phyloP scores from a whole-genome alignment of 2,329 filamentous ascomycete genomes.

The Pseudovirgaria hyperparasitica region DNA sequence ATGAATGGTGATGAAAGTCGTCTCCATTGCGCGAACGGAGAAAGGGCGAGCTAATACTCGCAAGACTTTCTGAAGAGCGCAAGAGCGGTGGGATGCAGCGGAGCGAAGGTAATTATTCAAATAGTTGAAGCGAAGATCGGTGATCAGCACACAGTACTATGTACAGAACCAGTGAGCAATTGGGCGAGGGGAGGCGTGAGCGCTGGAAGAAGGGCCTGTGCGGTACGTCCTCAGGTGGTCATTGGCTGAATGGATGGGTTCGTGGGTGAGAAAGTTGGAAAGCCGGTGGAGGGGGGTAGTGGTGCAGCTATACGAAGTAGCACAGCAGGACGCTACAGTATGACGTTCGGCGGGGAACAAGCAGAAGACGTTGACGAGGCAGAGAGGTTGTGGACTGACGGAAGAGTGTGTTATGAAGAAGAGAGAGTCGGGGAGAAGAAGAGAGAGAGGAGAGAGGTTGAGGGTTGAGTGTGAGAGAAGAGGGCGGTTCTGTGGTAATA shows the following conservation, averaged over 20 bases:
- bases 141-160: neutral
- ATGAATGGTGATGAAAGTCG: conserved; percentile 85
- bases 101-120: neutral
- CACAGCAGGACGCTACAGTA: too few relatives aligned
- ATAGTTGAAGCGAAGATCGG: neutral
- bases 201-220: too few relatives aligned
- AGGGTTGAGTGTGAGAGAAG: neutral
- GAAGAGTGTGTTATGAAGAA: neutral
- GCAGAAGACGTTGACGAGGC: neutral
- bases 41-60: too few relatives aligned
- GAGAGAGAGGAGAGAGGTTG: neutral
- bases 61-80: too few relatives aligned
- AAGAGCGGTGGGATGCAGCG: neutral
- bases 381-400: neutral
- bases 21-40: too few relatives aligned
- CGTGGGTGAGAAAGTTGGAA: too few relatives aligned
- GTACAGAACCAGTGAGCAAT: neutral
- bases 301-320: neutral
- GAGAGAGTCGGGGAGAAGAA: neutral
- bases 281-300: neutral
- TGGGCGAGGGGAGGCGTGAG: too few relatives aligned
- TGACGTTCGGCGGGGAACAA: neutral
- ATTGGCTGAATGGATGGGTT: too few relatives aligned
- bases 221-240: too few relatives aligned
- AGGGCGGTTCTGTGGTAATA: neutral